phyloP scores from a whole-genome alignment of 257 asterid genomes.

The Scutellaria minor region DNA sequence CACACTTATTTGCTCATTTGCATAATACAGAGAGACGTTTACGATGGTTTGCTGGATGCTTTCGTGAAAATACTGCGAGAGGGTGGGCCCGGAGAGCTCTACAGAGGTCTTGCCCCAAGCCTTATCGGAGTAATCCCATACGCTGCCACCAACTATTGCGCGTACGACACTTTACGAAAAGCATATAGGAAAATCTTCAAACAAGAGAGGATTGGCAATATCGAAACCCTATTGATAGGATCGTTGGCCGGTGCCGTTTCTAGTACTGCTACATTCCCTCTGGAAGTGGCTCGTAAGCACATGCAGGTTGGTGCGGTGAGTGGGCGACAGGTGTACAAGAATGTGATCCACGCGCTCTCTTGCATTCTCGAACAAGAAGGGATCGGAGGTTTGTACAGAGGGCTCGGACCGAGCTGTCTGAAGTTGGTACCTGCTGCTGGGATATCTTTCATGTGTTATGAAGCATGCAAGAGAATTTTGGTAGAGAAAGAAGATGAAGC shows the following conservation, averaged over 20 bases:
- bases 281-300: constrained; percentile 94
- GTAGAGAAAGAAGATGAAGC: constrained; percentile 75
- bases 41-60: constrained; percentile 76
- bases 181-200: constrained; percentile 63
- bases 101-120: constrained; percentile 90
- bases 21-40: constrained; percentile 68
- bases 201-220: constrained; percentile 73
- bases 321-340: constrained; percentile 78
- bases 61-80: constrained; percentile 78
- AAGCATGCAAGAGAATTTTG: constrained; percentile 88
- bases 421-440: constrained; percentile 98
- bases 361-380: constrained; percentile 85
- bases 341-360: constrained; percentile 81
- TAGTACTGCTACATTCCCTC: constrained; percentile 91
- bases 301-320: constrained; percentile 95
- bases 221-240: constrained; percentile 88
- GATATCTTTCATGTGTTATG: constrained; percentile 97
- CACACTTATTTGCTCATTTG: constrained; percentile 2
- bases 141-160: constrained; percentile 91
- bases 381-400: constrained; percentile 72
- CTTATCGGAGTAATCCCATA: constrained; percentile 89
- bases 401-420: constrained; percentile 91
- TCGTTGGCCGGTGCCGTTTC: constrained; percentile 94
- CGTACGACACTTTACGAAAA: constrained; percentile 79
- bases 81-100: constrained; percentile 90